Conservation (phyloP, 179 eudicot species). For the Sideroxylon spinosum region DNA sequence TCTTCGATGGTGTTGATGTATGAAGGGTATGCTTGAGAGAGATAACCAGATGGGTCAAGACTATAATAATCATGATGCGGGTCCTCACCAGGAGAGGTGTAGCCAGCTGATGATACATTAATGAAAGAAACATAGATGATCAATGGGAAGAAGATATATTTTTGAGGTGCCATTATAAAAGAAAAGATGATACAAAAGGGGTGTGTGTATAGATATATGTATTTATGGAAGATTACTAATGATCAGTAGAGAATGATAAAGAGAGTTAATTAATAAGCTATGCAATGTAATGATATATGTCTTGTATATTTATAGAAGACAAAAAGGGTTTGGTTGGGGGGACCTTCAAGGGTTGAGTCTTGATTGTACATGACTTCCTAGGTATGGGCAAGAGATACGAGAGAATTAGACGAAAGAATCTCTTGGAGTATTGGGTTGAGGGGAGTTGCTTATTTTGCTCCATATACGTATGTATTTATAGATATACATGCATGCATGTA, state of each 20-base stretch:
- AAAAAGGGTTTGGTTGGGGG: neutral
- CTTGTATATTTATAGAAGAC: slow-evolving; percentile 7
- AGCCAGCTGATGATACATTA: neutral
- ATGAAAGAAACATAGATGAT: neutral
- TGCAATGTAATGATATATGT: neutral
- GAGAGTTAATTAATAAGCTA: neutral
- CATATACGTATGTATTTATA: neutral
- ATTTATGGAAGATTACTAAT: neutral
- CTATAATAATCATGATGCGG: neutral
- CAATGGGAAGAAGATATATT: neutral
- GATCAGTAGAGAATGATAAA: too few relatives aligned
- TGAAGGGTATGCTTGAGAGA: slow-evolving; percentile 17
- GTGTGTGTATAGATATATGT: neutral
- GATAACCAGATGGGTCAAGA: slow-evolving; percentile 13
- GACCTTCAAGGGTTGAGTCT: neutral
- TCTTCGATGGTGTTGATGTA: slow-evolving; percentile 2
- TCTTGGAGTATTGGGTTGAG: neutral
- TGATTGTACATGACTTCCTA: neutral
- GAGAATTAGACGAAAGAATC: slow-evolving; percentile 10
- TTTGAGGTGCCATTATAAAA: slow-evolving; percentile 4
- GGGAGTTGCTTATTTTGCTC: slow-evolving; percentile 9
- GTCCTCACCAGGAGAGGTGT: neutral
- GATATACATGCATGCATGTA: neutral
- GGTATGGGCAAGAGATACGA: slow-evolving; percentile 7
- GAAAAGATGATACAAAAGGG: neutral